phyloP scores from a whole-genome alignment of 2,329 filamentous ascomycete genomes.

The Xylariaceae sp. region DNA sequence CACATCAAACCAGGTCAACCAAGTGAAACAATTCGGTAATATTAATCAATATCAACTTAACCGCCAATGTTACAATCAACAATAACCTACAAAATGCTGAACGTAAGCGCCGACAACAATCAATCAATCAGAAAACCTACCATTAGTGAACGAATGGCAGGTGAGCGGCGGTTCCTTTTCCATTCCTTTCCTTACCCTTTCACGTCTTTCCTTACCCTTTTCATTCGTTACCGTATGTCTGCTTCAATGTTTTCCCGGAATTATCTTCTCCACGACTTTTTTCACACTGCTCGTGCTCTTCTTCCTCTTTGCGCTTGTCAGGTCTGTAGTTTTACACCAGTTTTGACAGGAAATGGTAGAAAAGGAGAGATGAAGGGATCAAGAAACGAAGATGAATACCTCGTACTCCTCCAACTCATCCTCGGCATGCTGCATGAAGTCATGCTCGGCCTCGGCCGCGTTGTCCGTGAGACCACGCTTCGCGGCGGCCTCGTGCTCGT shows the following conservation, averaged over 20 bases:
- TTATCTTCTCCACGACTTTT: slow-evolving; percentile 25
- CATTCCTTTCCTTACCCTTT: neutral
- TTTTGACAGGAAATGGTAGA: no score
- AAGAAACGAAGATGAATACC: slow-evolving; percentile 13
- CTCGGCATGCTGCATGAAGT: slow-evolving; percentile 30
- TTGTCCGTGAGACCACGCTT: slow-evolving; percentile 28
- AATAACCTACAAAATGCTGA: neutral
- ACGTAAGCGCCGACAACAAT: no score
- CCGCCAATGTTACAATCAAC: neutral
- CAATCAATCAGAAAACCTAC: no score
- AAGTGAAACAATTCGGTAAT: neutral
- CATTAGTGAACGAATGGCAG: no score
- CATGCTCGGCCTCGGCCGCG: slow-evolving; percentile 29
- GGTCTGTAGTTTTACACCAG: no score
- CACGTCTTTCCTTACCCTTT: neutral
- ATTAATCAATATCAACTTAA: neutral
- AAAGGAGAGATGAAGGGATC: no score
- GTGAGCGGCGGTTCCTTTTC: no score
- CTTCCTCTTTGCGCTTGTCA: slow-evolving; percentile 5
- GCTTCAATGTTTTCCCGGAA: slow-evolving; percentile 27
- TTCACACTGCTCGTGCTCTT: slow-evolving; percentile 23
- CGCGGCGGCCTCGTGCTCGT: slow-evolving; percentile 28
- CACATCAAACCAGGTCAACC: no score
- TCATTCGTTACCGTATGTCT: neutral
- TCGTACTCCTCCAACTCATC: slow-evolving; percentile 22